Conservation (phyloP, 2,329 filamentous ascomycete species). For the Apiospora malaysiana region DNA sequence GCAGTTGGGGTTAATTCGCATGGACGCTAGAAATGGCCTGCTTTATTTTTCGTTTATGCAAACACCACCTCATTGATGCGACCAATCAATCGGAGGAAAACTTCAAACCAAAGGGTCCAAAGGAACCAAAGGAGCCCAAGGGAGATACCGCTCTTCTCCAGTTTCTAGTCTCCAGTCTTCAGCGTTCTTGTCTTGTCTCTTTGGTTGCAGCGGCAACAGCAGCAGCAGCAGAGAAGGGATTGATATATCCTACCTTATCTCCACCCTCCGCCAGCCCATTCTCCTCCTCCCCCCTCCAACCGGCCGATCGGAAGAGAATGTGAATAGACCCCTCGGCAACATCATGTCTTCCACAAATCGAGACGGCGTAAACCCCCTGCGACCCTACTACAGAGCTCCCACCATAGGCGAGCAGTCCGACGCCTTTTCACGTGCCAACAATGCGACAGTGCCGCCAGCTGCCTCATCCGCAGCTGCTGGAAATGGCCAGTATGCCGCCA, state of each 20-base stretch:
- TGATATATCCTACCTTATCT: not conserved
- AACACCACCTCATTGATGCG: conserved; percentile 15
- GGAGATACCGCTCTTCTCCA: not conserved
- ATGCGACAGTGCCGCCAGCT: conserved; percentile 33
- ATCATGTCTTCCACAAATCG: conserved; percentile 49
- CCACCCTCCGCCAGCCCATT: not conserved
- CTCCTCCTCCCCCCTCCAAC: not conserved
- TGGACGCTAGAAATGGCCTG: conserved; percentile 16
- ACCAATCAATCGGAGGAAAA: conserved; percentile 5
- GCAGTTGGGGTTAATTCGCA: not conserved
- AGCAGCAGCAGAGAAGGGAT: not conserved
- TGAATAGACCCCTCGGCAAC: conserved; percentile 2
- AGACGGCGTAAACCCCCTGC: conserved; percentile 62
- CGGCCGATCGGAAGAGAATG: conserved; percentile 2
- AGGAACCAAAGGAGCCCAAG: not conserved
- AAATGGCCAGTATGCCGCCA: conserved; percentile 53
- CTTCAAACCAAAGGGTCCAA: not conserved
- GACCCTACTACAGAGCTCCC: conserved; percentile 68
- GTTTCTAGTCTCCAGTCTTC: too few relatives aligned
- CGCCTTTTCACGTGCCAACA: conserved; percentile 38
- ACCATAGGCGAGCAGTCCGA: conserved; percentile 65
- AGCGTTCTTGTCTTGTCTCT: not conserved
- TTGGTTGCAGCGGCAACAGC: not conserved
- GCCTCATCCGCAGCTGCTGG: not conserved
- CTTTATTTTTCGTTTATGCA: conserved; percentile 11